Evolutionary conservation across 768 basidiomycete species (phyloP), one percentile per base, ranked within the genome.

Genomic region (Nevesoporus exiguus): DNA sequence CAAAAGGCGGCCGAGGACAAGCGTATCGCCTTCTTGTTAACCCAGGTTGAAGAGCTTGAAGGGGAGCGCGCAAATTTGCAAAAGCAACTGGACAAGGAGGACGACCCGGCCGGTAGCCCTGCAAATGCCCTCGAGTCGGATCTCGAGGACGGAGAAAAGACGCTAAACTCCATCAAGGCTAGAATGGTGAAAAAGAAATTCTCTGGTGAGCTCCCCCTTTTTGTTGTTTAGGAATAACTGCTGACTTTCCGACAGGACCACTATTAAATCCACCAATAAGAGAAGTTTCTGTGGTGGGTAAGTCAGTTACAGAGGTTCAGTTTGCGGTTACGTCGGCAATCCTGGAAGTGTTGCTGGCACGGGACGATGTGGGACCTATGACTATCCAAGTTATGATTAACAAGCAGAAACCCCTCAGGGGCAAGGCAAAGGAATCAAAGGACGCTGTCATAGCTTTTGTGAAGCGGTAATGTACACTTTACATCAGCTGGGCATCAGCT

Each of bases 161-260:
- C 42, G 14, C 30, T 66, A 7, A n/a, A 2, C 1, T 43, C 30
- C 14, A 14, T 60, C 39, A 55, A 57, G 14, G 48, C 40, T 14
- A 64, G 68, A 31, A 45, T 64, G 0, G 36, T 7, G 21, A 70
- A 64, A 31, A 66, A 52, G 29, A 51, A 30, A 13, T 69, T 70
- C 29, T 52, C 61, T 22, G 55, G 67, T 64, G 10, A 47, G 29
- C n/a, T 4, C 13, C 49, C 9, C 22, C 2, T 24, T 36, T 33
- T 43, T n/a, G 10, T 17, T 6, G 10, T 9, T 8, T 7, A 25
- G 17, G 22, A 34, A 40, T 36, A 9, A 30, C 8, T 2, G 14
- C 44, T 65, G 40, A 69, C 2, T 3, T 11, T 19, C 5, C 1
- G 6, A 24, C 37, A 68, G 66, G 55, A 11, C 56, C 55, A 3